phyloP scores from a whole-genome alignment of 495 filamentous ascomycete genomes.

The Xylaria flabelliformis region DNA sequence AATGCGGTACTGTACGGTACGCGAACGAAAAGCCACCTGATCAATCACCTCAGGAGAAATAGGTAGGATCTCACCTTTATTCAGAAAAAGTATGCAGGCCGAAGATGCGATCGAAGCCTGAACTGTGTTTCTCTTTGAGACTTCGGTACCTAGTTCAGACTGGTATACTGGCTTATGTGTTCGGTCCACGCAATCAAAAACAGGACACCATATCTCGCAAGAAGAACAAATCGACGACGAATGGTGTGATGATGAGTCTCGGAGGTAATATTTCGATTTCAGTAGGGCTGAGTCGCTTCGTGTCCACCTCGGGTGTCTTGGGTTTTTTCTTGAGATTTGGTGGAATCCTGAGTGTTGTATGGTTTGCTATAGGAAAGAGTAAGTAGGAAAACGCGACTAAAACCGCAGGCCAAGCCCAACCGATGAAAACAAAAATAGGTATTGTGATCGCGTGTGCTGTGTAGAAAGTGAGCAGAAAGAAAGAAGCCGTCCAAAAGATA shows the following conservation, averaged over 20 bases:
- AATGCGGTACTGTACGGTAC: constrained; percentile 16
- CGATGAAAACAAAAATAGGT: constrained; percentile 7
- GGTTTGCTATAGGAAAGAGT: neutral
- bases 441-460: constrained; percentile 2
- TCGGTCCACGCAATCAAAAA: constrained; percentile 14
- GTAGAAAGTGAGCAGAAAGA: constrained; percentile 3
- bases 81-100: neutral
- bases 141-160: constrained; percentile 7
- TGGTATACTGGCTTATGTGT: constrained; percentile 19
- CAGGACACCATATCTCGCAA: constrained; percentile 23
- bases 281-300: constrained; percentile 29
- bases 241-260: constrained; percentile 28
- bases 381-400: constrained; percentile 2
- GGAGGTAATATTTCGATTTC: constrained; percentile 26
- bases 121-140: constrained; percentile 3
- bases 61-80: constrained; percentile 26
- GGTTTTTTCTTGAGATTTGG: neutral
- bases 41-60: constrained; percentile 17
- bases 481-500: constrained; percentile 11
- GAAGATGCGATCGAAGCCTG: constrained; percentile 19
- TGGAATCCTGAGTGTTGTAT: neutral
- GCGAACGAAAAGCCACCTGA: constrained; percentile 24
- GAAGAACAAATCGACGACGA: constrained; percentile 19
- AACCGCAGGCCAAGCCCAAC: constrained; percentile 14
- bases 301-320: constrained; percentile 13